Evolutionary conservation across 2,329 filamentous ascomycete species (phyloP).

Genomic region (Simplicillium aogashimaense): DNA sequence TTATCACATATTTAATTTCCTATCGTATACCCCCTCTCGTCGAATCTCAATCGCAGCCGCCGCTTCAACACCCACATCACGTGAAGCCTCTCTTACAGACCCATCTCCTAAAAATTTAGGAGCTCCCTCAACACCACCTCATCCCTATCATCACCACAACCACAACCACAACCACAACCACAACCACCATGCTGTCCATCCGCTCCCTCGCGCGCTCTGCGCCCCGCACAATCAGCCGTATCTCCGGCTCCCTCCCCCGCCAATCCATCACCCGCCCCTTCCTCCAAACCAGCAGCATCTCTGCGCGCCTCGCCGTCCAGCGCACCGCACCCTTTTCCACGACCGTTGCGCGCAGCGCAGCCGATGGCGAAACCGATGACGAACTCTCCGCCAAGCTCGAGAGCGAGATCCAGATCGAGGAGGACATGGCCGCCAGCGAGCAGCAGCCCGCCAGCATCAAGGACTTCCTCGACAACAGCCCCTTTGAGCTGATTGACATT

Average conservation of each 20-base stretch:
- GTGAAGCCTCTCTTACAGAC: no score
- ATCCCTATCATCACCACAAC: slow-evolving; percentile 6
- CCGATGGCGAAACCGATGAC: slow-evolving; percentile 49
- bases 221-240: slow-evolving; percentile 52
- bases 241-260: slow-evolving; percentile 33
- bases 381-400: slow-evolving; percentile 82
- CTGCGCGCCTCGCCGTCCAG: slow-evolving; percentile 36
- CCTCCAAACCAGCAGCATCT: slow-evolving; percentile 25
- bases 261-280: not conserved
- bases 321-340: slow-evolving; percentile 41
- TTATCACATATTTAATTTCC: not conserved
- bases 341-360: slow-evolving; percentile 27
- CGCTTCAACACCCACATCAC: no score
- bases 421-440: slow-evolving; percentile 64
- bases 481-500: slow-evolving; percentile 74
- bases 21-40: not conserved
- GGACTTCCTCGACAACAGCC: slow-evolving; percentile 78
- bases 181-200: slow-evolving; percentile 58
- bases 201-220: slow-evolving; percentile 56
- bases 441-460: slow-evolving; percentile 68
- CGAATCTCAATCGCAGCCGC: no score
- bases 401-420: slow-evolving; percentile 75
- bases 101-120: not conserved
- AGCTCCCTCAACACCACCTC: slow-evolving; percentile 5
- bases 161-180: slow-evolving; percentile 4